phyloP scores from a whole-genome alignment of 495 filamentous ascomycete species.

The Usnea hakonensis region DNA sequence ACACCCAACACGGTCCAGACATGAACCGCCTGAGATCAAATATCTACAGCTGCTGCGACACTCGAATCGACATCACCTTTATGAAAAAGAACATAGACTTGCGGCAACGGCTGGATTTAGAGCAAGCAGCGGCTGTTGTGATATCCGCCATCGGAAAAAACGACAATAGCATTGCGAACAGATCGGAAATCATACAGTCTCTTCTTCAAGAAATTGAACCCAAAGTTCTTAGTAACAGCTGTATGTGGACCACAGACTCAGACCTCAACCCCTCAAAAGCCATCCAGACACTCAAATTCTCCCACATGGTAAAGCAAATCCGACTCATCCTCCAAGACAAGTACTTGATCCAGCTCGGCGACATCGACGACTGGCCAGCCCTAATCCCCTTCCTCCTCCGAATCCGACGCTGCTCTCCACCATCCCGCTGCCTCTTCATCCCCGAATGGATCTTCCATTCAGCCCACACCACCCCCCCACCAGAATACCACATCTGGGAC shows the following conservation, averaged over 20 bases:
- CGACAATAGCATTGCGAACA: neutral
- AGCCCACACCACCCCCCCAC: neutral
- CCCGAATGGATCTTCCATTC: constrained; percentile 8
- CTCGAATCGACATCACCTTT: neutral
- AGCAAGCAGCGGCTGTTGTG: constrained; percentile 11
- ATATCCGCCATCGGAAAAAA: constrained; percentile 11
- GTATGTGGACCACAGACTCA: constrained; percentile 5
- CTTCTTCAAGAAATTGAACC: constrained; percentile 1
- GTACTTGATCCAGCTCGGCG: neutral
- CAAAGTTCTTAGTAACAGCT: neutral
- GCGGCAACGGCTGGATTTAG: constrained; percentile 2
- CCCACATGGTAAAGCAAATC: neutral
- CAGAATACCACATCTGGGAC: constrained; percentile 1
- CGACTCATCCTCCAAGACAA: neutral
- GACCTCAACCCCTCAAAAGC: neutral
- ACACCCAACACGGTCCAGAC: neutral
- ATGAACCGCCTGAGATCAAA: neutral
- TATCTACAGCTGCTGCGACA: neutral
- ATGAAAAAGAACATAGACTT: constrained; percentile 1
- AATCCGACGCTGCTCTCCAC: neutral
- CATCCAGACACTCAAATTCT: neutral
- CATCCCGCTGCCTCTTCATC: constrained; percentile 1
- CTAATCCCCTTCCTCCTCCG: neutral
- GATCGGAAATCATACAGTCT: neutral
- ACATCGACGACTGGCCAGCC: neutral